phyloP scores from a whole-genome alignment of 768 basidiomycete genomes.

The Leccinum subgranulosum region DNA sequence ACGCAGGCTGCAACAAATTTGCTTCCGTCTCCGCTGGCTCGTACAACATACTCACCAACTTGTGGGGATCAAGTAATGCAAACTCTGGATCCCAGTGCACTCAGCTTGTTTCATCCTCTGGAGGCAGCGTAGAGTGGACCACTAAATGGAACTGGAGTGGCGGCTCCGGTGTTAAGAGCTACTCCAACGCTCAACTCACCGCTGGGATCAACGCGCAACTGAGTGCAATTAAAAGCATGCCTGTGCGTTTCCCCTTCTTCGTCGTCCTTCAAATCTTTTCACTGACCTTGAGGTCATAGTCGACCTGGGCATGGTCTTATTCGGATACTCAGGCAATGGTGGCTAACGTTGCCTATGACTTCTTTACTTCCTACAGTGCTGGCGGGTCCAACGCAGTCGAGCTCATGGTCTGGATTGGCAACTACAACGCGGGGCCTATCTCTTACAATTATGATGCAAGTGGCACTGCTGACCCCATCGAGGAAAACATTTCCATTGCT shows the following conservation, averaged over 20 bases:
- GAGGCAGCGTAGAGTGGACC: slow-evolving; percentile 46
- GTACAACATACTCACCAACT: slow-evolving; percentile 52
- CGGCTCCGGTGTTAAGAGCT: slow-evolving; percentile 56
- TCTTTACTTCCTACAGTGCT: slow-evolving; percentile 54
- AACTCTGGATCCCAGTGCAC: slow-evolving; percentile 52
- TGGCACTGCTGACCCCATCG: slow-evolving; percentile 47
- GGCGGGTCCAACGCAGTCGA: slow-evolving; percentile 45
- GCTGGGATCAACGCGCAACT: slow-evolving; percentile 50
- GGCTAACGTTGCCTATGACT: slow-evolving; percentile 58
- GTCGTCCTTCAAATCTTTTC: neutral
- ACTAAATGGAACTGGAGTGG: slow-evolving; percentile 55
- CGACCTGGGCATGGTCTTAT: slow-evolving; percentile 58
- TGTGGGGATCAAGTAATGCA: slow-evolving; percentile 40
- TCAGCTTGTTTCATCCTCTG: slow-evolving; percentile 40
- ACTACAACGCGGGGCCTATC: slow-evolving; percentile 56
- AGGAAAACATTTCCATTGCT: slow-evolving; percentile 39
- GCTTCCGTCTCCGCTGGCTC: slow-evolving; percentile 41
- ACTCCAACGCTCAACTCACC: slow-evolving; percentile 54
- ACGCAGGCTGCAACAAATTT: slow-evolving; percentile 45
- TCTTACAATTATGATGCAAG: slow-evolving; percentile 43
- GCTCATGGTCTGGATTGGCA: slow-evolving; percentile 68
- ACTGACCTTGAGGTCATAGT: slow-evolving; percentile 28
- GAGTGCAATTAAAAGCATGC: slow-evolving; percentile 51
- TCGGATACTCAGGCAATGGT: slow-evolving; percentile 38
- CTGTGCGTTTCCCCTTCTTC: slow-evolving; percentile 35